Base-by-base conservation (phyloP, 2,329 filamentous ascomycete species). In the Cytospora paraplurivora region DNA sequence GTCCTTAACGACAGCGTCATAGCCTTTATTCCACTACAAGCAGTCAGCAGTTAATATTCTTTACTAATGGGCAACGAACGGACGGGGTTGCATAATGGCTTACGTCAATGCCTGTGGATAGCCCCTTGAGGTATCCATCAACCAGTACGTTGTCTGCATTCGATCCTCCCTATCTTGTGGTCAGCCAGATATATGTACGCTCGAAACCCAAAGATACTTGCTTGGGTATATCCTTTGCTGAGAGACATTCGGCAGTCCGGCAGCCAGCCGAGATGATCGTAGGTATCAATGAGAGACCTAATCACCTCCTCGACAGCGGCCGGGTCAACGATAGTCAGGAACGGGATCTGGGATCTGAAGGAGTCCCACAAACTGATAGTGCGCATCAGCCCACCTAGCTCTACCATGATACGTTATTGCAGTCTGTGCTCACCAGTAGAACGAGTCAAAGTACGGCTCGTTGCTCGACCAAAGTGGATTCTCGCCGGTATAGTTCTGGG, bases 381-480 rank as follows among this genome's bases (percentile, higher is more conserved):
- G 4, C 8, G 3, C 37, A 11, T 52, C 17, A 62, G 10, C 8
- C 19, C 2, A n/a, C 57, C 69, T 38, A 72, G 65, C 57, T 10
- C 17, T 12, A 19, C 3, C 7, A n/a, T 1, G 33, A 15, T 15
- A n/a, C 27, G 38, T 15, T 1, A 13, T 4, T 6, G 13, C 2
- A 7, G n/a, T 12, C 7, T n/a, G 10, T 27, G 63, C 77, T 72
- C 69, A 84, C 81, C 88, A 92, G 73, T 92, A 93, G 69, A 88
- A 91, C 0, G 87, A 90, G 72, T 92, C 89, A 70, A 88, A 92
- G 69, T 91, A 92, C 0, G 88, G 88, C 71, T 90, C 88, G 1
- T 77, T 78, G 50, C 83, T 87, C 1, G 82, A 68, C 87, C 88
- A 92, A 0, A 86, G 71, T 2, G 87, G 87, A 62, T 91, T 92